Conservation (phyloP, 345 rosid species). For the Jatropha curcas region DNA sequence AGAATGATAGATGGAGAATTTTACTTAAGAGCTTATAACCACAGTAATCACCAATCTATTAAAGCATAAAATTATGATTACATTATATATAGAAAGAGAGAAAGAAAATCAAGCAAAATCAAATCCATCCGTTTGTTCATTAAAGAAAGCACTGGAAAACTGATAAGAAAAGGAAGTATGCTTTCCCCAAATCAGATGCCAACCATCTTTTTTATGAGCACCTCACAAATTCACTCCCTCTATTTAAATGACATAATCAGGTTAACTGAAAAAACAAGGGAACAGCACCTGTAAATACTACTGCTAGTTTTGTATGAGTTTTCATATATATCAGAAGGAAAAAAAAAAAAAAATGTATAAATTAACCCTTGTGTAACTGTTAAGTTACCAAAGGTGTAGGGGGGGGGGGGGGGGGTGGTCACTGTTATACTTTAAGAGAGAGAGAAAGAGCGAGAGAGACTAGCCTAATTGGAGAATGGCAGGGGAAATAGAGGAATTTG, state of each 20-base stretch:
- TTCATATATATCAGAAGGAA: too few relatives aligned
- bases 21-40: too few relatives aligned
- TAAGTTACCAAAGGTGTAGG: too few relatives aligned
- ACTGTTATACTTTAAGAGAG: too few relatives aligned
- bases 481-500: too few relatives aligned
- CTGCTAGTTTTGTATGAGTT: not conserved
- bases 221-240: constrained; percentile 6
- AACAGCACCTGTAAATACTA: too few relatives aligned
- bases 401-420: too few relatives aligned
- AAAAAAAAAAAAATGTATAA: constrained; percentile 8
- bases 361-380: not conserved
- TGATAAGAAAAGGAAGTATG: not conserved
- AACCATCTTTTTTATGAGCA: not conserved
- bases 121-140: not conserved
- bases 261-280: not conserved
- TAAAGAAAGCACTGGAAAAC: not conserved
- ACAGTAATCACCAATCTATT: too few relatives aligned
- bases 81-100: not conserved
- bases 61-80: too few relatives aligned
- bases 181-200: not conserved
- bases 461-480: too few relatives aligned
- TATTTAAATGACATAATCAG: not conserved
- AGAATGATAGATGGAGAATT: too few relatives aligned
- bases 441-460: too few relatives aligned
- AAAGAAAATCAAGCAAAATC: not conserved